These are phyloP conservation scores for Apocynum venetum DNA, from an alignment of 257 asterid genomes.

Conservation along the genomic window DNA sequence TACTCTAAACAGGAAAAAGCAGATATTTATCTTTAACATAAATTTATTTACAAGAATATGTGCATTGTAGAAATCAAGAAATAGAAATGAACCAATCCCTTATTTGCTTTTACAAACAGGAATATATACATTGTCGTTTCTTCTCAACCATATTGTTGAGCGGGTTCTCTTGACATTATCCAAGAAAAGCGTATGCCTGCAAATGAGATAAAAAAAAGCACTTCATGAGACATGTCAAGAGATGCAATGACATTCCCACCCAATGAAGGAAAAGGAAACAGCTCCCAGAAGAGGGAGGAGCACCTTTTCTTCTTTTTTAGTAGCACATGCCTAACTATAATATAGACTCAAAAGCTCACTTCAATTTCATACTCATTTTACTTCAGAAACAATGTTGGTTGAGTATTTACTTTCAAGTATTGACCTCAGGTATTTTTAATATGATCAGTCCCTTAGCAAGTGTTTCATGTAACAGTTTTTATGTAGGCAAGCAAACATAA, in stretches of 20 bases:
- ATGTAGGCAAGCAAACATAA: background rate
- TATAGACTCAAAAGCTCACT: background rate
- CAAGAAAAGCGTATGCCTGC: conserved; percentile 71
- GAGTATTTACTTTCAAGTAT: background rate
- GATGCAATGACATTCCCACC: background rate
- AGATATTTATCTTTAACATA: background rate
- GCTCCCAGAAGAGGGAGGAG: background rate
- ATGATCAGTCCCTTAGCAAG: background rate
- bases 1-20: background rate
- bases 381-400: background rate
- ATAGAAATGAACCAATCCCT: background rate
- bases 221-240: background rate
- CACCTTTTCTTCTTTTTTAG: background rate
- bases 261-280: background rate
- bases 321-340: background rate
- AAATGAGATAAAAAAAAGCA: conserved; percentile 1
- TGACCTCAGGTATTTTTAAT: background rate
- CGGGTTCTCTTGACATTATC: conserved; percentile 74
- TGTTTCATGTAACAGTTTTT: background rate
- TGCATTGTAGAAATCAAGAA: background rate
- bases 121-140: conserved; percentile 30
- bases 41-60: background rate
- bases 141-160: conserved; percentile 70
- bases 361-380: background rate
- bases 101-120: conserved; percentile 40